Percentiles rank a stretch among this genome's conserved stretches.
phyloP scores from a whole-genome alignment of 305 asterid species.

The Fraxinus latifolia region DNA sequence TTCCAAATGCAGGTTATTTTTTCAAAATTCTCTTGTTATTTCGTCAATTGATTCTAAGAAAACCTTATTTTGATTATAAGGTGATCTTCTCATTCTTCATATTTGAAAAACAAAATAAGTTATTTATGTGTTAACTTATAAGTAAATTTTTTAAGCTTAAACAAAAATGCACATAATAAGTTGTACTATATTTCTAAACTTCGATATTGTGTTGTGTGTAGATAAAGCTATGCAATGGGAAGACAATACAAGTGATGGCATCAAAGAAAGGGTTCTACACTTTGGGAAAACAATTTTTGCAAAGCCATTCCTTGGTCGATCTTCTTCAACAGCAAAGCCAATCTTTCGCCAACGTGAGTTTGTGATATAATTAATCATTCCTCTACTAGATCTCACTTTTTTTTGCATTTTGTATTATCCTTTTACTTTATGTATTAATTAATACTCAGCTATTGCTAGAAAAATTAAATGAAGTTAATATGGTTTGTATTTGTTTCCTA shows the following conservation, averaged over 20 bases:
- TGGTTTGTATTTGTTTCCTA: slow-evolving; percentile 13
- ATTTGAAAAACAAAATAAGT: neutral
- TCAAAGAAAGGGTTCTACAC: slow-evolving; percentile 83
- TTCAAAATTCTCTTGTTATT: neutral
- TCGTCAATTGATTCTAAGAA: neutral
- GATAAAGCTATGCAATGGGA: slow-evolving; percentile 98
- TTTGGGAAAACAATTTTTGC: slow-evolving; percentile 67
- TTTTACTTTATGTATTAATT: neutral
- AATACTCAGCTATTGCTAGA: slow-evolving; percentile 1
- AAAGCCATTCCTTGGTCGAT: slow-evolving; percentile 89
- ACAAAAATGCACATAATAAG: neutral
- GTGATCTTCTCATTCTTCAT: neutral
- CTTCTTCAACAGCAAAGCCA: slow-evolving; percentile 99
- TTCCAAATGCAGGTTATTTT: slow-evolving; percentile 72
- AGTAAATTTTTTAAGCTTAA: neutral
- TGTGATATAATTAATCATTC: neutral
- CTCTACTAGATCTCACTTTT: neutral
- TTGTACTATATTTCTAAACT: slow-evolving; percentile 21
- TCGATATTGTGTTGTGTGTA: slow-evolving; percentile 41
- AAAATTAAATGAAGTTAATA: slow-evolving; percentile 1
- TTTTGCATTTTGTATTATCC: neutral
- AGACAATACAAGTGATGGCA: slow-evolving; percentile 78
- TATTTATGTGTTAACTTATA: neutral
- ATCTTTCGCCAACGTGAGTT: slow-evolving; percentile 87
- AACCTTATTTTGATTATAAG: neutral